These are phyloP conservation scores for Stachybotrys echinatus DNA, from an alignment of 2,329 filamentous ascomycete genomes.

Conservation along the genomic window DNA sequence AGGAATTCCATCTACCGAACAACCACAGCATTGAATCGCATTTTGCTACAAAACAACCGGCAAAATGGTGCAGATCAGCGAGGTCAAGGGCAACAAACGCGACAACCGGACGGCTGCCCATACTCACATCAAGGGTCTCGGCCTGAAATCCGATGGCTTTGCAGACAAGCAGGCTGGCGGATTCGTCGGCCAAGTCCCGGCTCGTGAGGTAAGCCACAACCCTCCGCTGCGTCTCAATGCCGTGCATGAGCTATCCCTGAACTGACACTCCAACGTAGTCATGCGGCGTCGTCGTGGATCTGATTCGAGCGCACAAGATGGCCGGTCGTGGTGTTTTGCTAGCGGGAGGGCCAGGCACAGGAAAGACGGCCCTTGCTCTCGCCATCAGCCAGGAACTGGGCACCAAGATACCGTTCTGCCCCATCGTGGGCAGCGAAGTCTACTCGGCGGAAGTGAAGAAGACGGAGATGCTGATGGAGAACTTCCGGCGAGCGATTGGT, in stretches of 20 bases:
- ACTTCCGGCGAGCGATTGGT: slow-evolving; percentile 93
- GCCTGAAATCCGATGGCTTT: slow-evolving; percentile 77
- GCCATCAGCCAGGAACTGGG: slow-evolving; percentile 96
- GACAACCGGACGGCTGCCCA: slow-evolving; percentile 95
- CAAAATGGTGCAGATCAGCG: slow-evolving; percentile 82
- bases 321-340: slow-evolving; percentile 88
- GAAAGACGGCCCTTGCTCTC: slow-evolving; percentile 93
- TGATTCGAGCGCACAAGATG: slow-evolving; percentile 97
- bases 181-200: slow-evolving; percentile 83
- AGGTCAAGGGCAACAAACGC: slow-evolving; percentile 90
- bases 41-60: neutral
- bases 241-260: neutral
- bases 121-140: slow-evolving; percentile 95
- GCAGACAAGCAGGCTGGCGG: slow-evolving; percentile 76
- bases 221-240: neutral
- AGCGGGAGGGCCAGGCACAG: slow-evolving; percentile 90
- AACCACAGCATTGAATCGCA: neutral
- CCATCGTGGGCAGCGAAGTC: slow-evolving; percentile 95
- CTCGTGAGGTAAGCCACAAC: slow-evolving; percentile 68
- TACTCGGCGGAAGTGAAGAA: slow-evolving; percentile 99
- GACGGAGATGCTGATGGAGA: slow-evolving; percentile 98
- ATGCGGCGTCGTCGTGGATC: slow-evolving; percentile 90
- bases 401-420: slow-evolving; percentile 97
- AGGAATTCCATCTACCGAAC: too few species aligned
- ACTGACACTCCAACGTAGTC: slow-evolving; percentile 47